phyloP scores from a whole-genome alignment of 768 basidiomycete species.

The Rhizopogon rudus region DNA sequence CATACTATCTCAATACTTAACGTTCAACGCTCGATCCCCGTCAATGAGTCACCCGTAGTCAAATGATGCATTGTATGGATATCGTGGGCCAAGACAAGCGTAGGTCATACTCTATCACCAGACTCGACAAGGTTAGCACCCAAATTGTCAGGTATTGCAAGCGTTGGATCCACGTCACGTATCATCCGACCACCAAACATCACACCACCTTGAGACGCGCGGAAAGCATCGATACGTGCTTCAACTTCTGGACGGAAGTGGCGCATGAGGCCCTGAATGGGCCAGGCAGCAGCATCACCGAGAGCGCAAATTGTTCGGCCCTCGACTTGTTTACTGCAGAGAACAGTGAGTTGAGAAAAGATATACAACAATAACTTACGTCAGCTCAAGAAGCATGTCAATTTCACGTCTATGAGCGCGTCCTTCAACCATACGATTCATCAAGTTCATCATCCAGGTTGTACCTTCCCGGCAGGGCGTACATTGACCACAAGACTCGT shows the following conservation, averaged over 20 bases:
- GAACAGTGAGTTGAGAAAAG: constrained; percentile 1
- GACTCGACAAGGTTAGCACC: constrained; percentile 46
- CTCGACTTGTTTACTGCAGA: constrained; percentile 85
- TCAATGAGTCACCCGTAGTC: neutral
- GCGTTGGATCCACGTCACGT: constrained; percentile 59
- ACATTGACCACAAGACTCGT: constrained; percentile 97
- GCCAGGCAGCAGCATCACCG: constrained; percentile 98
- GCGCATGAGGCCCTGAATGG: constrained; percentile 95
- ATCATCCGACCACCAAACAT: constrained; percentile 82
- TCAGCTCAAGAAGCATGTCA: constrained; percentile 95
- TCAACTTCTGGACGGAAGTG: constrained; percentile 98
- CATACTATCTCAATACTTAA: too few relatives aligned
- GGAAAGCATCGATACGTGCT: constrained; percentile 74
- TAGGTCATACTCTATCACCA: constrained; percentile 24
- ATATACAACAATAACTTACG: constrained; percentile 42
- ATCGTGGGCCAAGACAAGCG: neutral
- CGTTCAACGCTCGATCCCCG: too few relatives aligned
- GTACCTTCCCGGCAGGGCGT: constrained; percentile 94
- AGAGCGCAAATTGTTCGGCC: constrained; percentile 96
- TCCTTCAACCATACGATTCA: constrained; percentile 93
- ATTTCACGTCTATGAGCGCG: constrained; percentile 91
- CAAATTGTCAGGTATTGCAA: constrained; percentile 73
- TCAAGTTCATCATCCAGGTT: constrained; percentile 99
- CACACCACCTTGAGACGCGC: constrained; percentile 72
- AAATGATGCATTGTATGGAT: neutral